Conservation (phyloP, 345 rosid species). For the Hibiscus mutabilis region DNA sequence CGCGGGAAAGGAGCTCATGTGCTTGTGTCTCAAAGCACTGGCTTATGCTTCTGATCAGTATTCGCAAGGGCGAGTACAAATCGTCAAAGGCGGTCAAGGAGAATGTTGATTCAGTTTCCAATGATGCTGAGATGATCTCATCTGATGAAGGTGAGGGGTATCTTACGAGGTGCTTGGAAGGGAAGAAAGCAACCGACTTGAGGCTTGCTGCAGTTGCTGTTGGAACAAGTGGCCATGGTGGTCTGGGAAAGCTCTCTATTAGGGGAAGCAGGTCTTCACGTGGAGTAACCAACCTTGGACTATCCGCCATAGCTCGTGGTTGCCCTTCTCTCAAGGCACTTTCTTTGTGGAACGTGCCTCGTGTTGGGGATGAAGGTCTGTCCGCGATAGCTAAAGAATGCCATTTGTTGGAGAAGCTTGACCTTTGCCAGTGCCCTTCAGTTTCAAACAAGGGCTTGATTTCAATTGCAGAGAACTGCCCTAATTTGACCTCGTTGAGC, state of each 20-base stretch:
- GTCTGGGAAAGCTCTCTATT: conserved; percentile 63
- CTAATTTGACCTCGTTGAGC: conserved; percentile 40
- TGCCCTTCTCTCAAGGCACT: conserved; percentile 61
- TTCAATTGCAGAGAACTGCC: conserved; percentile 56
- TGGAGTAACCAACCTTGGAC: conserved; percentile 50
- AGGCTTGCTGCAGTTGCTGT: conserved; percentile 66
- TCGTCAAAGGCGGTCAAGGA: conserved; percentile 13
- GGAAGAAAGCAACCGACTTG: conserved; percentile 64
- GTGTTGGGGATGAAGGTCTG: conserved; percentile 53
- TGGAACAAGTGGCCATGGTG: conserved; percentile 56
- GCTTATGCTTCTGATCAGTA: conserved; percentile 50
- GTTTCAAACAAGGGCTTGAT: conserved; percentile 54
- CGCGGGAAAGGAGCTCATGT: conserved; percentile 46
- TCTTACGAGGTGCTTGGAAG: conserved; percentile 62
- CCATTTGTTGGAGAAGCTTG: conserved; percentile 56
- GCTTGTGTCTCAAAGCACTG: conserved; percentile 65
- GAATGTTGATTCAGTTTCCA: conserved; percentile 11
- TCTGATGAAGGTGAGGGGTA: conserved; percentile 41
- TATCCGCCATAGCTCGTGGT: conserved; percentile 52
- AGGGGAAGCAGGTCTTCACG: conserved; percentile 42
- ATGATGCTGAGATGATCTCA: conserved; percentile 34
- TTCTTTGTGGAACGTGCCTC: conserved; percentile 58
- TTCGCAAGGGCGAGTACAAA: conserved; percentile 38
- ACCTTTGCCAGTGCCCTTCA: conserved; percentile 52
- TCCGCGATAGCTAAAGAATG: conserved; percentile 52